Evolutionary conservation across 805 yeast genomes (phyloP).

Genomic region (Pichia thaimueangensis): DNA sequence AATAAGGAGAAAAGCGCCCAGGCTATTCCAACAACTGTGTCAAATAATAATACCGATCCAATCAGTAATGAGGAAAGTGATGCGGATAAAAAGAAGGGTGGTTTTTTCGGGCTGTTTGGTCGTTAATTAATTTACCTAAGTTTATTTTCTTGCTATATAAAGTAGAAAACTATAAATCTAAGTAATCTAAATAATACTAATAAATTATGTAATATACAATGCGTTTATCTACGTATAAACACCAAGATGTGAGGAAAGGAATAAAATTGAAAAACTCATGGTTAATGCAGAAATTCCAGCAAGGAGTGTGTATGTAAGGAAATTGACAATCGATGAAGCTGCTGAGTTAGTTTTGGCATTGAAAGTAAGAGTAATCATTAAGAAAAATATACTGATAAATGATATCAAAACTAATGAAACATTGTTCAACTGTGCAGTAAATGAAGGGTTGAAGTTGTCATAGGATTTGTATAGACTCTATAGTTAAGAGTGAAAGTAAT

Average conservation of each 20-base stretch:
- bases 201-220: background rate
- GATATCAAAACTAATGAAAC: background rate
- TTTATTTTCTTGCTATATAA: too few species aligned
- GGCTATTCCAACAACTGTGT: background rate
- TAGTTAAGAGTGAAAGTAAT: too few species aligned
- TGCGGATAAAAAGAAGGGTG: slow-evolving; percentile 35
- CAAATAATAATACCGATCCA: slow-evolving; percentile 9
- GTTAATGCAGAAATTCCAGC: slow-evolving; percentile 20
- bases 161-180: too few species aligned
- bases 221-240: slow-evolving; percentile 22
- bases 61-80: background rate
- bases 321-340: background rate
- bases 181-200: background rate
- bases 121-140: too few species aligned
- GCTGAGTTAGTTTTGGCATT: slow-evolving; percentile 7
- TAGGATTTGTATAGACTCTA: background rate
- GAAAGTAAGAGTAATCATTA: slow-evolving; percentile 6
- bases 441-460: background rate
- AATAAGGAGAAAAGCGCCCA: slow-evolving; percentile 11
- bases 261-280: slow-evolving; percentile 26
- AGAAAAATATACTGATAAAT: background rate
- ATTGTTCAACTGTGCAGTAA: slow-evolving; percentile 2
- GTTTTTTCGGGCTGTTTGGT: slow-evolving; percentile 72
- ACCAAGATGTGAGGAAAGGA: slow-evolving; percentile 28
- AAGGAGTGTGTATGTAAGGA: slow-evolving; percentile 13